A percentile compares a stretch with the other conserved stretches of the same genome.
Evolutionary conservation across 78 protist genomes (phyloP).

Genomic region (Pelomyxa schiedti): DNA sequence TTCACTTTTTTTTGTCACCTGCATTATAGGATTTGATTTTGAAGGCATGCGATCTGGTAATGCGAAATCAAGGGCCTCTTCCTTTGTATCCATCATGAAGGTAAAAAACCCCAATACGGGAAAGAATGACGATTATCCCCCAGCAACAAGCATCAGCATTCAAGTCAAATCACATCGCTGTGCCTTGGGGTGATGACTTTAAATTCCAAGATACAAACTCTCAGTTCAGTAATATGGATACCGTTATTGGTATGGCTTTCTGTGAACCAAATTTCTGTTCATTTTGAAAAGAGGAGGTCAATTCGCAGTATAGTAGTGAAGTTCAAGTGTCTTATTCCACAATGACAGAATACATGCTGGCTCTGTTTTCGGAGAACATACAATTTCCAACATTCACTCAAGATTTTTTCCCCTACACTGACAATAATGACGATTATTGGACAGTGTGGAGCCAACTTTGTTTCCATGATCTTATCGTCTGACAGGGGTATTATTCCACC

Average conservation of each 20-base stretch:
- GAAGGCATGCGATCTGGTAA: neutral
- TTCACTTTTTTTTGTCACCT: neutral
- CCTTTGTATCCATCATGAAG: neutral
- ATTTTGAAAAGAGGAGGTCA: slow-evolving; percentile 4
- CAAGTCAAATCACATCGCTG: slow-evolving; percentile 13
- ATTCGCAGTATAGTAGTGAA: neutral
- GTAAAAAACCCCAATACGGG: neutral
- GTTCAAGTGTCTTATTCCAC: slow-evolving; percentile 27
- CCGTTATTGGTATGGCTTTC: neutral
- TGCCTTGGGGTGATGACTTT: slow-evolving; percentile 62
- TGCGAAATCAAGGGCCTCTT: neutral
- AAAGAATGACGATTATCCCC: neutral
- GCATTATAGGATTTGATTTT: too few species aligned
- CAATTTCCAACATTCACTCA: slow-evolving; percentile 2
- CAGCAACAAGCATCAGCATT: neutral
- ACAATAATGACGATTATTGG: slow-evolving; percentile 26
- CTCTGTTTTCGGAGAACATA: neutral
- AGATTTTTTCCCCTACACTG: slow-evolving; percentile 63
- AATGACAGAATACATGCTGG: slow-evolving; percentile 24
- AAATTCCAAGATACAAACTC: neutral
- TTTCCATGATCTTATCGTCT: too few species aligned
- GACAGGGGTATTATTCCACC: too few species aligned
- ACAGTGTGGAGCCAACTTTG: slow-evolving; percentile 31
- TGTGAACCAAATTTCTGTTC: neutral
- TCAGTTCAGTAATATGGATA: slow-evolving; percentile 26